phyloP scores from a whole-genome alignment of 768 basidiomycete genomes.

The Psilocybe azurescens region DNA sequence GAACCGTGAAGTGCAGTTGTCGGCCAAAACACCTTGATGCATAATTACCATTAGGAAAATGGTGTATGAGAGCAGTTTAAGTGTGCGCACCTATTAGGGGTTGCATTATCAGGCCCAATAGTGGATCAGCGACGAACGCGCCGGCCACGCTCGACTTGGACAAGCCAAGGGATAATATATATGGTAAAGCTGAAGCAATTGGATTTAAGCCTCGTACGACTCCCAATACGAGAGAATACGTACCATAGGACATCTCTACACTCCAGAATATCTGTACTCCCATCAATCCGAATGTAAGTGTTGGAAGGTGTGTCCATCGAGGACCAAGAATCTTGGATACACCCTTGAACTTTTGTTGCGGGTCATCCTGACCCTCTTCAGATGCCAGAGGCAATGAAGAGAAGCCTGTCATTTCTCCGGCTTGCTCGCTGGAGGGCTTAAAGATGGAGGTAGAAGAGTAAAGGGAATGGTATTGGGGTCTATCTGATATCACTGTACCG shows the following conservation, averaged over 20 bases:
- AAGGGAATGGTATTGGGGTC: too few species aligned
- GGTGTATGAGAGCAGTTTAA: not conserved
- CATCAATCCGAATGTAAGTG: constrained; percentile 77
- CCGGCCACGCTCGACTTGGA: constrained; percentile 87
- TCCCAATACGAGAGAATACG: constrained; percentile 22
- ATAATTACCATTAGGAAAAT: not conserved
- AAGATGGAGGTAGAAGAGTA: too few species aligned
- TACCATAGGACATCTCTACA: constrained; percentile 92
- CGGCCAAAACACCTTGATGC: constrained; percentile 65
- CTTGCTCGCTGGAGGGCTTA: not conserved
- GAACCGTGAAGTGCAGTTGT: constrained; percentile 81
- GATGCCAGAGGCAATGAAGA: constrained; percentile 49
- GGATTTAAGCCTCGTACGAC: not conserved
- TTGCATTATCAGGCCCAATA: constrained; percentile 90
- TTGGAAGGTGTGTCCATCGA: constrained; percentile 65
- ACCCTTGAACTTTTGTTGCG: constrained; percentile 49
- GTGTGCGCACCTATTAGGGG: constrained; percentile 72
- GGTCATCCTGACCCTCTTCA: constrained; percentile 40
- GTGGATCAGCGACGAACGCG: constrained; percentile 91
- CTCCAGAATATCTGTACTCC: constrained; percentile 94
- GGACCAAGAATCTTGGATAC: constrained; percentile 70
- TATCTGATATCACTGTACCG: too few species aligned
- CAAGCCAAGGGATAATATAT: constrained; percentile 87
- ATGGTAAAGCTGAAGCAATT: constrained; percentile 66
- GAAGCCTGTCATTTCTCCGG: constrained; percentile 53